phyloP scores from a whole-genome alignment of 1,139 yeast genomes.

The Candida glucosophila region DNA sequence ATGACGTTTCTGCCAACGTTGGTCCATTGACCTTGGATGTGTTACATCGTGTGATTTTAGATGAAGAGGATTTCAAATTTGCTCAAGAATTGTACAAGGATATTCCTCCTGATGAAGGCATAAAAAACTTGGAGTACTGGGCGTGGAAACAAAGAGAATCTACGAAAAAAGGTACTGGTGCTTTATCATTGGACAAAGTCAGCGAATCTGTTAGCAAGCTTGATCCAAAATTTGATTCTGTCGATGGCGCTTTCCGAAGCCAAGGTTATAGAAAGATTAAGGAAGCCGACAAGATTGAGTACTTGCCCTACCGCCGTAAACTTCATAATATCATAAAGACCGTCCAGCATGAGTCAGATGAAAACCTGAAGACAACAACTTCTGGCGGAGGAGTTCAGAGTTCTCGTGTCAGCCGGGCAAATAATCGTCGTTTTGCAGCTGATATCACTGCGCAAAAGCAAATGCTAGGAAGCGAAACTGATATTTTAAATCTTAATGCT shows the following conservation, averaged over 20 bases:
- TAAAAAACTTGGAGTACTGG: constrained; percentile 50
- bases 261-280: constrained; percentile 70
- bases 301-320: constrained; percentile 67
- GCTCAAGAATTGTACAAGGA: constrained; percentile 38
- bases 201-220: constrained; percentile 21
- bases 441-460: constrained; percentile 79
- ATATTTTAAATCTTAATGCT: constrained; percentile 65
- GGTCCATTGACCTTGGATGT: constrained; percentile 36
- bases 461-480: constrained; percentile 74
- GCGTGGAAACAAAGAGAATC: constrained; percentile 48
- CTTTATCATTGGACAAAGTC: no score
- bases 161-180: constrained; percentile 16
- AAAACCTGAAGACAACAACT: no score
- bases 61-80: constrained; percentile 61
- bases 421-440: constrained; percentile 83
- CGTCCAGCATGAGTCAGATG: constrained; percentile 49
- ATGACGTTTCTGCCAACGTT: no score
- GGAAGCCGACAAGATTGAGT: constrained; percentile 64
- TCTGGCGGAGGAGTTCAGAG: constrained; percentile 40
- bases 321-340: constrained; percentile 48
- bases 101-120: constrained; percentile 13
- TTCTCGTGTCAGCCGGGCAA: constrained; percentile 82
- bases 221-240: constrained; percentile 32
- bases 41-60: constrained; percentile 51
- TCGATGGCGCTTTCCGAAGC: constrained; percentile 60